Evolutionary conservation across 2,329 filamentous ascomycete genomes (phyloP), one percentile per base, ranked within the genome.

Genomic region (Alternaria conjuncta): DNA sequence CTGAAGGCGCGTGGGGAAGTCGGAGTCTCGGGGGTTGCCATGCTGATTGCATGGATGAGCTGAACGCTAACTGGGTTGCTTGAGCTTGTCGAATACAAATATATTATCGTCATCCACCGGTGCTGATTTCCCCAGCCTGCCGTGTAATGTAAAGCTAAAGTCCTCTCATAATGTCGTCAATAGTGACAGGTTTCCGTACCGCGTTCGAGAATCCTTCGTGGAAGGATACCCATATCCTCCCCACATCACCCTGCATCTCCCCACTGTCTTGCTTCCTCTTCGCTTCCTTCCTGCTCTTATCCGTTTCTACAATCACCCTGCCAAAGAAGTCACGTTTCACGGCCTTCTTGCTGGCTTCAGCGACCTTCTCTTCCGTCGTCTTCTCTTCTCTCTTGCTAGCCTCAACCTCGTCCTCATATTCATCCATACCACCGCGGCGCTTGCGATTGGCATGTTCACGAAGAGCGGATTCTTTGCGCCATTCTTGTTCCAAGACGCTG

Each of bases 141-240:
- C 15, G 15, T 18, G 8, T 18, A 13, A 36, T 6, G 30, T 41
- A 36, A 25, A 41, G 6, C 30, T 72, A 91, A 61, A 94, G 75
- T 4, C 87, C 90, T 60, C 84, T 85, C 84, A 97, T 81, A 72
- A 97, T 87, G 79, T 97, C 94, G 65, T 87, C 86, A 78, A 97
- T 78, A 9, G 92, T 92, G 65, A 97, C 89, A 3, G 93, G 92
- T 79, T 97, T 97, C 78, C 92, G 86, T 64, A 97, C 94, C 11
- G 94, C 94, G 84, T 97, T 97, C 60, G 93, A 96, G 77, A 93
- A 89, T 0, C 94, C 94, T 82, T 97, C 94, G 74, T 97, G 90
- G 79, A 90, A 97, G 67, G 89, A 95, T 45, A 97, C 89, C 94
- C 94, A 97, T 5, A 94, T 91, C 71, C 90, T 87, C 54, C 84